Base-by-base conservation (phyloP, 495 filamentous ascomycete species). In the Penicillium cataractarum region DNA sequence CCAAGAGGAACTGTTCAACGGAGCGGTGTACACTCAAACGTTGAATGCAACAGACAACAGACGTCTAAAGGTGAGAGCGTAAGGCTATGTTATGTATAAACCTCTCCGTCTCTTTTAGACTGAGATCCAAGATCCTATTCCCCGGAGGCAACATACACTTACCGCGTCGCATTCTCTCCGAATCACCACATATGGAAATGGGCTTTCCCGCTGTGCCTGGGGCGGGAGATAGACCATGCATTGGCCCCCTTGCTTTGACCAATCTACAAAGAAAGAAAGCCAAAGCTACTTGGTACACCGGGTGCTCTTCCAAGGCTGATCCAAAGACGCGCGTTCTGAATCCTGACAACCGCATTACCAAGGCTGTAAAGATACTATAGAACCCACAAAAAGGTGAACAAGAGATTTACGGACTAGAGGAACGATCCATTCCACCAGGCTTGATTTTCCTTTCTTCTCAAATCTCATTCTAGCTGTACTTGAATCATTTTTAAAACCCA, bases 311-410 rank as follows among this genome's bases (percentile, higher is more conserved):
- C 54, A 13, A 29, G 35, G 26, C 55, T 27, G 1, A 27, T 27
- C 40, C 40, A 46, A 15, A 35, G 35, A 53, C 57, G 48, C 57
- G 35, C 48, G 35, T 53, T 29, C 33, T 60, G 10, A 8, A 60
- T 19, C 44, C 48, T 52, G 26, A 52, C 57, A 26, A 19, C 17
- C 31, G 50, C 4, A 17, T 4, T 26, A 26, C 6, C 24, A 49
- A 4, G 13, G n/a, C 19, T 15, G 29, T 33, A 8, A 27, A 2
- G 32, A 15, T 29, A 13, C 39, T 24, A 24, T 50, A 29, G 29
- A 46, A 12, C 5, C 46, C 33, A 6, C 8, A 8, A 54, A n/a
- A 37, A 4, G 52, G 26, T 44, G 29, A 4, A 31, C 29, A 3
- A 4, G 29, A 7, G 3, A 7, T 31, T 3, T 31, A 31, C 4